phyloP scores from a whole-genome alignment of 2,329 filamentous ascomycete genomes.

The Cadophora sp. region DNA sequence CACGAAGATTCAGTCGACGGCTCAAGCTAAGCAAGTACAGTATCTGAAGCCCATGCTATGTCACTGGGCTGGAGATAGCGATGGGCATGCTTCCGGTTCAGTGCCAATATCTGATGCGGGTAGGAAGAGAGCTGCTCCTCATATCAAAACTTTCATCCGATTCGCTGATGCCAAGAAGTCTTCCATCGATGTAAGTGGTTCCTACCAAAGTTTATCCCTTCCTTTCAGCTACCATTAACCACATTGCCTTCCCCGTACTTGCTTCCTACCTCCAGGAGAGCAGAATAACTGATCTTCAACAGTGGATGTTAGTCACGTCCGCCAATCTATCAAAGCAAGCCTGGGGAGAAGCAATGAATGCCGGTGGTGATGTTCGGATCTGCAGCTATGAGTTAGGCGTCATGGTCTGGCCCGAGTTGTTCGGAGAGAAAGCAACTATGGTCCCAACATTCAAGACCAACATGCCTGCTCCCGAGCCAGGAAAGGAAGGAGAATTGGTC shows the following conservation, averaged over 20 bases:
- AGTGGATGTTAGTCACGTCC: constrained; percentile 85
- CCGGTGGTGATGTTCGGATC: constrained; percentile 68
- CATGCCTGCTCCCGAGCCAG: constrained; percentile 49
- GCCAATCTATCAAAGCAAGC: constrained; percentile 92
- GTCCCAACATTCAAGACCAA: constrained; percentile 72
- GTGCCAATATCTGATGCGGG: constrained; percentile 56
- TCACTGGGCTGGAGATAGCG: constrained; percentile 74
- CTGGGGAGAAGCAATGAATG: constrained; percentile 73
- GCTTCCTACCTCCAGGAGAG: background rate
- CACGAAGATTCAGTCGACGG: constrained; percentile 73
- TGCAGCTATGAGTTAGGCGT: constrained; percentile 87
- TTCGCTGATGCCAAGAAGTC: constrained; percentile 50
- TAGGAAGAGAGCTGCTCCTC: constrained; percentile 75
- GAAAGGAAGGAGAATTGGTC: constrained; percentile 47
- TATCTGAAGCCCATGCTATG: constrained; percentile 75
- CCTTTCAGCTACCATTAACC: too few relatives aligned
- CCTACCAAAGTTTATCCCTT: background rate
- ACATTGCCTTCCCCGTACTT: too few relatives aligned
- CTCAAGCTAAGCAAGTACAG: constrained; percentile 75
- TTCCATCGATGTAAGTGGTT: constrained; percentile 26
- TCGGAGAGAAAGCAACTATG: constrained; percentile 61
- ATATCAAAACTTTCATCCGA: constrained; percentile 88
- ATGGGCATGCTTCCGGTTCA: constrained; percentile 29
- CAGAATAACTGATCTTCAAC: background rate
- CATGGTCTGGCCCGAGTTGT: constrained; percentile 76